Evolutionary conservation across 768 basidiomycete genomes (phyloP), one percentile per base, ranked within the genome.

Genomic region (Suillus occidentalis): DNA sequence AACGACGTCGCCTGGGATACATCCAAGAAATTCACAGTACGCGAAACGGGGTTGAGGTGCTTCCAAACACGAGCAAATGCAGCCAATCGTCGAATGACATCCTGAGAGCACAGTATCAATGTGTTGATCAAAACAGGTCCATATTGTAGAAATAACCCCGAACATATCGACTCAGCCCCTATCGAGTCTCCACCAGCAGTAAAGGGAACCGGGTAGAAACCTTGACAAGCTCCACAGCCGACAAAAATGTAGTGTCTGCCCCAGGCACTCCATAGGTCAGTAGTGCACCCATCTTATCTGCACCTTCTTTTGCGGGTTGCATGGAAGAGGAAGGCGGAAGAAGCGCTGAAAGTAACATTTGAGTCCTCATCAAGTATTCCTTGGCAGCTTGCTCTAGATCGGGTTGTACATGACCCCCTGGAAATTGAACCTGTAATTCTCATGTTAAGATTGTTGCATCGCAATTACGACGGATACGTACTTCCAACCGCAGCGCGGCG

Each of bases 131-230:
- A 20, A 59, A 42, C 10, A 28, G 25, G 25, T 42, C 25, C 58
- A 25, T 39, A 28, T 42, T 6, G 16, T 58, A 58, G 39, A 31
- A 59, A 59, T 59, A 59, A 39, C 28, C 39, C 25, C 62, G 61
- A 56, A 66, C 64, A 47, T 39, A 66, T 70, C 65, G 25, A 67
- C 62, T 61, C 52, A 63, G 42, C 63, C 67, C 65, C 52, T 68
- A 76, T 65, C 72, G 69, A 62, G 60, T 58, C 62, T 85, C 88
- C 64, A 91, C 81, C 63, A 92, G 81, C 55, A 94, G 77, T 71
- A 93, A 78, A 18, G 90, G 90, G 76, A 94, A 92, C 64, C 92
- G 82, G 50, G 89, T 82, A 47, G 87, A 87, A 20, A 91, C 86
- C 68, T 89, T 91, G 25, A 87, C 89, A 39, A 90, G 74, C 45